These are phyloP conservation scores for Camptophora hylomeconis DNA, from an alignment of 2,329 filamentous ascomycete species.

Conservation along the genomic window DNA sequence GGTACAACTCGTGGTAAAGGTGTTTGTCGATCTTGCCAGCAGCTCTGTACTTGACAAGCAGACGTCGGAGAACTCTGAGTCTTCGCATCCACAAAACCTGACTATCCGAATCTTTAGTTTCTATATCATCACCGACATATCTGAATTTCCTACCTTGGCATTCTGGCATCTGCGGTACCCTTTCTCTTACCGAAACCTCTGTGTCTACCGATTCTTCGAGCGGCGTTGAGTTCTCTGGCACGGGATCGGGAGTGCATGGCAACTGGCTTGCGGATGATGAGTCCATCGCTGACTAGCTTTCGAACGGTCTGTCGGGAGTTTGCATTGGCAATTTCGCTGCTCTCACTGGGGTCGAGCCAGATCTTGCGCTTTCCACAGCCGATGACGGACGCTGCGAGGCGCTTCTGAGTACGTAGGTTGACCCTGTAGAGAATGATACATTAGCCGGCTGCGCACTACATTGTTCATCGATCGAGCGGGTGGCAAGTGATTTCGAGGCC, in stretches of 20 bases:
- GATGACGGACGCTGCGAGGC: conserved; percentile 96
- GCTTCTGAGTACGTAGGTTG: conserved; percentile 99
- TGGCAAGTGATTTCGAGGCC: too few species aligned
- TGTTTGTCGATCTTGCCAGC: conserved; percentile 99
- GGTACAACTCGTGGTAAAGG: conserved; percentile 99
- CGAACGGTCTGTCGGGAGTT: conserved; percentile 99
- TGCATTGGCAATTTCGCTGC: conserved; percentile 98
- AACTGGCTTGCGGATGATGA: conserved; percentile 99
- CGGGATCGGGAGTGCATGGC: conserved; percentile 98
- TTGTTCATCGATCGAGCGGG: too few species aligned
- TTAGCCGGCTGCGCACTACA: too few species aligned
- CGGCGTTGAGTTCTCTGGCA: conserved; percentile 86
- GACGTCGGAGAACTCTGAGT: conserved; percentile 95
- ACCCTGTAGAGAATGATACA: conserved; percentile 63
- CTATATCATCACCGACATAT: conserved; percentile 5
- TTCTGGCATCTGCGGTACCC: conserved; percentile 99
- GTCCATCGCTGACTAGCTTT: conserved; percentile 98
- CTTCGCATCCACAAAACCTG: conserved; percentile 99
- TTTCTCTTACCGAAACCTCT: conserved; percentile 99
- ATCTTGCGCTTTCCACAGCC: conserved; percentile 99
- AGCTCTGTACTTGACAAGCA: conserved; percentile 99
- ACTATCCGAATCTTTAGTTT: conserved; percentile 40
- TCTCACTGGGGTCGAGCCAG: conserved; percentile 99
- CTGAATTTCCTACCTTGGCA: conserved; percentile 69
- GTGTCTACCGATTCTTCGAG: conserved; percentile 91